Base-by-base conservation (phyloP, 352 stramenopile species). In the Lagenidium sp. region DNA sequence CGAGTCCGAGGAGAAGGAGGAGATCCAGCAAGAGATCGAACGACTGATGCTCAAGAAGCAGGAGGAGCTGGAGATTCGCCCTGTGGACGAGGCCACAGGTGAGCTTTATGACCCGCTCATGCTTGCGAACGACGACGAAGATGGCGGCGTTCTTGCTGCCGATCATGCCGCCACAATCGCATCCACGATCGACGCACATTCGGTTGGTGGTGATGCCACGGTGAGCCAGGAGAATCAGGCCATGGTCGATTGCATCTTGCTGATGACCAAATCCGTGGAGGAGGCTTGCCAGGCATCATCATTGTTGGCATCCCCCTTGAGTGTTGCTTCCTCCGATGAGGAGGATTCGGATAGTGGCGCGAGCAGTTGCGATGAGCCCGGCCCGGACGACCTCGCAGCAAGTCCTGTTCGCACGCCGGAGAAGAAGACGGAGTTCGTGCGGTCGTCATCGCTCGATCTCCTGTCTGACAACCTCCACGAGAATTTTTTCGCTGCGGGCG, bases 11-110 rank as follows among this genome's bases (percentile, higher is more conserved):
- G 80, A 92, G 54, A 83, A 85, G 52, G 75, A 85, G 47, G 70
- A 85, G 47, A 89, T 92, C 42, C 61, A 89, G 45, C 66, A 64
- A 24, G 79, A 92, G 58, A 92, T 92, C 50, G 71, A 85, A 52
- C 79, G 79, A 5, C 53, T 92, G 25, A 84, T 78, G 62, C 77
- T 62, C 25, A 76, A 81, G 63, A 85, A 86, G 49, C 64, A 70
- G 50, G 63, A 74, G 36, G 55, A 64, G 19, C 47, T 62, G 28
- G 50, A 57, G 21, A 42, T 39, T 6, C 16, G n/a, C n/a, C n/a
- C n/a, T n/a, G n/a, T n/a, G n/a, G n/a, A n/a, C n/a, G n/a, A n/a
- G n/a, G n/a, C n/a, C n/a, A n/a, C n/a, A n/a, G n/a, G n/a, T 19
- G 34, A 39, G 34, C 28, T 32, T 32, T 15, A 13, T 32, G 28